Base-by-base conservation (phyloP, 495 filamentous ascomycete species). In the Lophiotrema nucula region DNA sequence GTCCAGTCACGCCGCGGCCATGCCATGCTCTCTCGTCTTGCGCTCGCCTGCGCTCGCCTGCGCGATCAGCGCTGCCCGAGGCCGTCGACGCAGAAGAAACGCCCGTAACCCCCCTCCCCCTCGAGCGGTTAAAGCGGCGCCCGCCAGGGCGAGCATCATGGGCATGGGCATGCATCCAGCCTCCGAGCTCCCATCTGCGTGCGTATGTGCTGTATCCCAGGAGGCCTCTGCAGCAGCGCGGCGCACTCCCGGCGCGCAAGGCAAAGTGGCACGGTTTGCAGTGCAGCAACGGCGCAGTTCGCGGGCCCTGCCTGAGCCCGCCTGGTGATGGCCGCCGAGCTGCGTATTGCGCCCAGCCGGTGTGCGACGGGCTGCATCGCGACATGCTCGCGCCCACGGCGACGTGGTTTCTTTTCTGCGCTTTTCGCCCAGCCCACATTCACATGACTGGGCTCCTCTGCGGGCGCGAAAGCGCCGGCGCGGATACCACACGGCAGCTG, bases 41-140 rank as follows among this genome's bases (percentile, higher is more conserved):
- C 15, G 16, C 15, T 35, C 15, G 15, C 31, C 31, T 35, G 31
- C 31, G 31, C 31, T 35, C n/a, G 16, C 28, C 13, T 27, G 47
- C 47, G 47, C n/a, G 47, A 51, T 37, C 26, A 51, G 44, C 47
- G 43, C 43, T 47, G 43, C 43, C 43, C 21, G 8, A 11, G 43
- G 6, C 43, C 31, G 31, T 8, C 15, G 31, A n/a, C 31, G 31
- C 31, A 8, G 31, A 35, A 3, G 23, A 26, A 18, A 15, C 11
- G 26, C 23, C 27, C 23, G 28, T 4, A 37, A 21, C 48, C 26
- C 27, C 22, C 43, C 22, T 21, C 16, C 31, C 46, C 46, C 6
- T 42, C 26, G 50, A 18, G 23, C 53, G 53, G 53, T 56, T 56
- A 56, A 56, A 56, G 53, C 53, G 37, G 53, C 53, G 26, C 50